A percentile compares a stretch with the other conserved stretches of the same genome.
These are phyloP conservation scores for Globisporangium sylvaticum DNA, from an alignment of 352 stramenopile species.

Conservation along the genomic window DNA sequence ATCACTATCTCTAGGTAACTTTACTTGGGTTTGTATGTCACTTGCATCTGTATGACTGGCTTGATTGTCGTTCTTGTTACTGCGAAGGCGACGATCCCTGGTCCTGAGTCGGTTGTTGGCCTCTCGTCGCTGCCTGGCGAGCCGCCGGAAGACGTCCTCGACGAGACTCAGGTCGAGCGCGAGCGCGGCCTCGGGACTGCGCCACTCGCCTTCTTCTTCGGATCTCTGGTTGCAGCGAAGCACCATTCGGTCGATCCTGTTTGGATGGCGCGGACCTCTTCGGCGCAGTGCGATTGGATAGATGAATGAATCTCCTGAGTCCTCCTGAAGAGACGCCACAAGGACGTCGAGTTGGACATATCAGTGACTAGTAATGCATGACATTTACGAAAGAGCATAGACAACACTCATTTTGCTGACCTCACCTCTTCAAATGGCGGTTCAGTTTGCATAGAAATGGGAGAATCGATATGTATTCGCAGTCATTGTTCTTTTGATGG, in stretches of 20 bases:
- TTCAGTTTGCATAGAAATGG: too few species aligned
- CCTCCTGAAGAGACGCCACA: not conserved
- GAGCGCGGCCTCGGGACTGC: slow-evolving; percentile 34
- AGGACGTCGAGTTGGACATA: not conserved
- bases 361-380: not conserved
- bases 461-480: not conserved
- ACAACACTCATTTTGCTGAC: too few species aligned
- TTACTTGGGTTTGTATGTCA: too few species aligned
- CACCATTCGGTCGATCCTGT: slow-evolving; percentile 19
- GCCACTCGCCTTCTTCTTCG: slow-evolving; percentile 45
- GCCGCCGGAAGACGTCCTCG: slow-evolving; percentile 41
- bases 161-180: slow-evolving; percentile 51
- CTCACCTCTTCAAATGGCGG: too few species aligned
- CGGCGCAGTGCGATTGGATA: too few species aligned
- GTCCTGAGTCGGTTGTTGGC: slow-evolving; percentile 14
- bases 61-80: not conserved
- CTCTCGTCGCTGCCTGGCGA: slow-evolving; percentile 20
- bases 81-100: not conserved
- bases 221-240: slow-evolving; percentile 11
- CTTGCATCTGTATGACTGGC: not conserved
- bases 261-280: not conserved
- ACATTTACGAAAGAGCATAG: not conserved
- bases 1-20: too few species aligned
- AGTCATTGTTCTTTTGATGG: not conserved
- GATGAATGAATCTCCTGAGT: too few species aligned